Base-by-base conservation (phyloP, 1,284 basidiomycete species). In the Acaromyces ingoldii region DNA sequence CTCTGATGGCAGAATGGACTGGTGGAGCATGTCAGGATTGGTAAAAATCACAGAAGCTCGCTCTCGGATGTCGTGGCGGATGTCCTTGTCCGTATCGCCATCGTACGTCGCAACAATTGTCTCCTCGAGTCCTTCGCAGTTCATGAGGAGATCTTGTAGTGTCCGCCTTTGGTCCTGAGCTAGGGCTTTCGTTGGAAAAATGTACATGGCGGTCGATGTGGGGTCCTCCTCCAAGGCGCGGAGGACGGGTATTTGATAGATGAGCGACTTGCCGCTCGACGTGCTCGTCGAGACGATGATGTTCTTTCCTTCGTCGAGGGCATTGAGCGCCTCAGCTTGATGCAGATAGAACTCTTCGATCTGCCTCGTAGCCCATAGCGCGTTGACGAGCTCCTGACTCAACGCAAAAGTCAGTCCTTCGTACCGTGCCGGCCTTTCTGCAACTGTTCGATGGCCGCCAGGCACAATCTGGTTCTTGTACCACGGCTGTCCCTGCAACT, bases 131-230 rank as follows among this genome's bases (percentile, higher is more conserved):
- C 83, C 82, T 0, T 83, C 80, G 70, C 83, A 86, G 7, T 80
- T 78, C 53, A 69, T 79, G 0, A 92, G 66, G 4, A 93, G 71
- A 21, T 63, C 61, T 40, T 63, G 58, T 9, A 75, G 52, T 15
- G 72, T 71, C 2, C 66, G 54, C 58, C 82, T 83, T 75, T 93
- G 91, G 71, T 93, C 90, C 76, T 93, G 91, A 0, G 91, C 90
- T 26, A 93, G 79, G 7, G 90, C 90, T 85, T 93, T 93, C 1
- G 91, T 93, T 1, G 90, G 91, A 66, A 91, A 93, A 42, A 93
- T 82, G 68, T 90, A 88, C 45, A 93, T 81, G 1, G 88, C 89
- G 0, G 85, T 91, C 2, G 86, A 74, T 13, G 76, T 67, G 3
- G 73, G 71, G 68, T 88, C 81, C 19, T 81, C 77, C 74, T 89